Conservation (phyloP, 352 stramenopile species). For the Pythium phragmitis region DNA sequence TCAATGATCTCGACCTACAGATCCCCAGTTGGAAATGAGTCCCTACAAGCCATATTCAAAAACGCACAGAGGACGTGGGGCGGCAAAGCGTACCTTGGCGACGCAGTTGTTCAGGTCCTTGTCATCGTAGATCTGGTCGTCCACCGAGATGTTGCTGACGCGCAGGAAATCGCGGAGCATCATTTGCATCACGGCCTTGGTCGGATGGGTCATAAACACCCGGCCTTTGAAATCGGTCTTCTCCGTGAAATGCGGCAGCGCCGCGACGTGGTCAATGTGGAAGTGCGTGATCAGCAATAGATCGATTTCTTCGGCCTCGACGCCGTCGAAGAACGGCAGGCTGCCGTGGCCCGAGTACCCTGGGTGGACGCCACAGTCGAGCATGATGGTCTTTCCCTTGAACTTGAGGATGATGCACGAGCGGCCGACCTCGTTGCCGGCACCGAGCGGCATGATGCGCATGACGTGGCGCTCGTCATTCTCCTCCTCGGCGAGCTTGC, state of each 20-base stretch:
- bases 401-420: slow-evolving; percentile 99
- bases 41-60: too few species aligned
- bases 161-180: slow-evolving; percentile 97
- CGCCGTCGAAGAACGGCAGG: slow-evolving; percentile 97
- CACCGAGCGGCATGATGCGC: slow-evolving; percentile 95
- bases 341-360: slow-evolving; percentile 96
- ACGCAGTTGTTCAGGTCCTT: slow-evolving; percentile 97
- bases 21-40: too few species aligned
- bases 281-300: slow-evolving; percentile 99
- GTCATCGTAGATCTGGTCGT: slow-evolving; percentile 92
- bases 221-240: slow-evolving; percentile 97
- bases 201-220: slow-evolving; percentile 99
- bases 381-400: slow-evolving; percentile 98
- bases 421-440: slow-evolving; percentile 98
- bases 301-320: slow-evolving; percentile 95
- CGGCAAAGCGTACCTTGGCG: slow-evolving; percentile 62
- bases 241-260: slow-evolving; percentile 99
- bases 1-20: slow-evolving; percentile 96
- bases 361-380: slow-evolving; percentile 89
- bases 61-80: background rate
- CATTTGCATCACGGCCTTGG: slow-evolving; percentile 98
- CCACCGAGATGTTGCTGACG: slow-evolving; percentile 93
- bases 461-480: slow-evolving; percentile 89
- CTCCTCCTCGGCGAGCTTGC: slow-evolving; percentile 63
- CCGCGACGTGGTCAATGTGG: slow-evolving; percentile 99